Conservation (phyloP, 768 basidiomycete genomes). For the Russula foetens region DNA sequence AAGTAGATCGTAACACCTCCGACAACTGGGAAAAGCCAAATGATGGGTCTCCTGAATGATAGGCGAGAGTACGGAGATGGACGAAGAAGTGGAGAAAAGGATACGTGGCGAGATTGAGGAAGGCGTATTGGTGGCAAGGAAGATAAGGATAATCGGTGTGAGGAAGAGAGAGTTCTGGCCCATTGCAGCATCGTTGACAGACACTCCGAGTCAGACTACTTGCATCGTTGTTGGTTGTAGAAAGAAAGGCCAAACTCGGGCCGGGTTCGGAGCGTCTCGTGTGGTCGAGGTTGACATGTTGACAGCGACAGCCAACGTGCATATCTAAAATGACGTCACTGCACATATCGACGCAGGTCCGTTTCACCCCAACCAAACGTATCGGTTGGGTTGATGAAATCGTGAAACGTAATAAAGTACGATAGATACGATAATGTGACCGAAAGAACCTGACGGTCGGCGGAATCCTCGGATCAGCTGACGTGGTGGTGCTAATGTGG, state of each 20-base stretch:
- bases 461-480: conserved; percentile 10
- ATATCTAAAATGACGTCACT: not conserved
- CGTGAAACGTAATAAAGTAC: not conserved
- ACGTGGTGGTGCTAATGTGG: conserved; percentile 2
- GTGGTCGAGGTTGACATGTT: no score
- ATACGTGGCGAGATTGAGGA: conserved; percentile 24
- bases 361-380: no score
- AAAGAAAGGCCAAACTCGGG: not conserved
- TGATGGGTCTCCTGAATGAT: conserved; percentile 23
- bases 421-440: not conserved
- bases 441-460: not conserved
- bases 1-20: conserved; percentile 48
- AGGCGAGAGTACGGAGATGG: conserved; percentile 26
- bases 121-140: not conserved
- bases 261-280: not conserved
- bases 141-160: conserved; percentile 22
- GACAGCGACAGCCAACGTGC: not conserved
- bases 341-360: not conserved
- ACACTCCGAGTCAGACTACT: no score
- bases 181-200: conserved; percentile 22
- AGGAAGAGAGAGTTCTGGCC: conserved; percentile 22
- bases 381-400: no score
- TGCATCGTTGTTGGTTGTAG: not conserved
- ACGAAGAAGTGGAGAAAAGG: conserved; percentile 27
- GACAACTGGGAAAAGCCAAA: conserved; percentile 52